Evolutionary conservation across 1,139 yeast genomes (phyloP), one percentile per base, ranked within the genome.

Genomic region (Sugiyamaella novakii): DNA sequence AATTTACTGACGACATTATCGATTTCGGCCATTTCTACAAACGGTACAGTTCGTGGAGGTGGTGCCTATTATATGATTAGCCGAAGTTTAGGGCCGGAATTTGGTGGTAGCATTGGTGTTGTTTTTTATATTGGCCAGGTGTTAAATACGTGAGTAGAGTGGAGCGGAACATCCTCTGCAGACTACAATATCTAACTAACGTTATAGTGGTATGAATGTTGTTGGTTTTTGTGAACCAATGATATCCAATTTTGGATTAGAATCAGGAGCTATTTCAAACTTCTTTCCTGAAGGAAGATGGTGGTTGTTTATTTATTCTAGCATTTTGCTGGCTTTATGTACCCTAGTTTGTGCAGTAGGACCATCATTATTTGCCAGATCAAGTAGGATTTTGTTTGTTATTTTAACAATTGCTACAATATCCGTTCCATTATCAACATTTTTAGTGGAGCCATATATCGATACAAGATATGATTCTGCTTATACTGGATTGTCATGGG

Each of bases 51-150:
- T 8, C 79, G 81, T 58, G 92, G 94, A 15, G 94, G 94, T 3
- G 94, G 94, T 15, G 89, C 92, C 0, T 85, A 85, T 64, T 85
- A 83, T 61, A 85, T 85, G 92, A 83, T 85, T 51, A 80, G 87
- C 25, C 70, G 94, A 52, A 80, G 87, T 14, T 70, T 85, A 51
- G 94, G 94, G 0, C 91, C 91, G 5, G 94, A 85, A 59, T 85
- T 85, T 64, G 94, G 94, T 6, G 94, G 92, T 3, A 80, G 87
- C n/a, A 84, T 85, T 49, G 94, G 94, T 1, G 75, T 85, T 17
- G 84, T 85, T 24, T 85, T 85, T 64, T 86, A 80, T 61, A 73
- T 85, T 47, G 94, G 94, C 1, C 94, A 85, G 67, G 84, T 84
- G 14, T 70, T 85, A 51, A 85, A 85, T 61, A 76, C 87, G 47